A percentile compares a stretch with the other conserved stretches of the same genome.
Conservation (phyloP, 2,329 filamentous ascomycete genomes). For the Cadophora gregata region DNA sequence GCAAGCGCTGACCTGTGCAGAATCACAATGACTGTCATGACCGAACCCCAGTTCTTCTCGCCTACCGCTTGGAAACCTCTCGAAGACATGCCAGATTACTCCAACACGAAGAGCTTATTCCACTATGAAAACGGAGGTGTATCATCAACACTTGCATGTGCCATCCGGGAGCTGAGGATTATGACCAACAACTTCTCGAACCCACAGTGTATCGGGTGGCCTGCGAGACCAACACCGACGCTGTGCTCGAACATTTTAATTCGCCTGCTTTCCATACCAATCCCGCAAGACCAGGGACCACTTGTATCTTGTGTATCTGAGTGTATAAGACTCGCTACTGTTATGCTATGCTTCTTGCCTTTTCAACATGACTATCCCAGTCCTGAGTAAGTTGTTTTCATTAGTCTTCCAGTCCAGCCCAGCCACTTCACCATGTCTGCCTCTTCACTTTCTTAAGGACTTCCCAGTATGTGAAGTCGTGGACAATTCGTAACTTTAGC, state of each 20-base stretch:
- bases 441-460: background rate
- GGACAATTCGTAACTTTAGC: background rate
- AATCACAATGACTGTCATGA: constrained; percentile 21
- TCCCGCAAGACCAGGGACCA: constrained; percentile 18
- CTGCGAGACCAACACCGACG: constrained; percentile 5
- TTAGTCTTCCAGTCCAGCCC: background rate
- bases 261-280: constrained; percentile 13
- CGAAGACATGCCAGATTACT: constrained; percentile 4
- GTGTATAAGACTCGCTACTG: constrained; percentile 11
- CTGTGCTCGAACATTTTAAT: constrained; percentile 17
- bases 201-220: constrained; percentile 15
- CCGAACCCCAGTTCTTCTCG: constrained; percentile 16
- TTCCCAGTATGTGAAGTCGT: background rate
- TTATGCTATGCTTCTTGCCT: constrained; percentile 16
- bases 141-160: constrained; percentile 3
- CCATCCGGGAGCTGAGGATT: background rate
- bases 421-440: background rate
- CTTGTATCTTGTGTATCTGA: constrained; percentile 16
- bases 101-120: background rate
- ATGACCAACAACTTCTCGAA: constrained; percentile 14
- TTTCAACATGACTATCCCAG: constrained; percentile 21
- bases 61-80: background rate
- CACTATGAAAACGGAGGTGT: constrained; percentile 7
- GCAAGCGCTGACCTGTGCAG: background rate
- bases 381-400: constrained; percentile 9